These are phyloP conservation scores for Amphicarpaea edgeworthii DNA, from an alignment of 306 rosid genomes.

Conservation along the genomic window DNA sequence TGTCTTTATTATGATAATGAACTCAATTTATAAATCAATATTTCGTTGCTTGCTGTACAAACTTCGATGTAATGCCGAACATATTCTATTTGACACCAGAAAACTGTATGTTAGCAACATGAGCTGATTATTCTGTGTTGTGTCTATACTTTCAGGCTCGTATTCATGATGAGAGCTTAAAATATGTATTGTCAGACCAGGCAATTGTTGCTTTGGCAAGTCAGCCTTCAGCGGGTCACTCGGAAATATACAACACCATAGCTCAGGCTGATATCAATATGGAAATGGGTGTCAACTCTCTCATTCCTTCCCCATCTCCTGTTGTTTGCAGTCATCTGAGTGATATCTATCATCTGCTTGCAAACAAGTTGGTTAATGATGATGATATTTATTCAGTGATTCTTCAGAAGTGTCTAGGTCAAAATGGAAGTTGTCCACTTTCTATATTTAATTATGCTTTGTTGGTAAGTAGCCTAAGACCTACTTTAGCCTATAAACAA, in stretches of 20 bases:
- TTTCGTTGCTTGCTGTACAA: slow-evolving; percentile 27
- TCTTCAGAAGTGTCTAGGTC: slow-evolving; percentile 86
- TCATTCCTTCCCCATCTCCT: slow-evolving; percentile 70
- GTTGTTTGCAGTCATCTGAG: slow-evolving; percentile 77
- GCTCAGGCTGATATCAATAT: slow-evolving; percentile 64
- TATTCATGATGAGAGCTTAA: slow-evolving; percentile 89
- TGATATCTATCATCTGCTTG: slow-evolving; percentile 69
- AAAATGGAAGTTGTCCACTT: slow-evolving; percentile 80
- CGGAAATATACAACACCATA: slow-evolving; percentile 61
- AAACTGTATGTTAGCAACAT: slow-evolving; percentile 32
- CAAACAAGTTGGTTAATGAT: slow-evolving; percentile 55
- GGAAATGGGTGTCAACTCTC: slow-evolving; percentile 60
- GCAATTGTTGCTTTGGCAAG: slow-evolving; percentile 81
- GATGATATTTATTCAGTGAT: slow-evolving; percentile 63
- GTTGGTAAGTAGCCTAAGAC: slow-evolving; percentile 64
- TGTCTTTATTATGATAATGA: no score
- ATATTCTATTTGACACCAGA: slow-evolving; percentile 13
- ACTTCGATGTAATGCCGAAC: slow-evolving; percentile 25
- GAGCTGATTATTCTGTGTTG: slow-evolving; percentile 39
- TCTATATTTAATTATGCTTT: slow-evolving; percentile 79
- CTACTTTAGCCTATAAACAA: slow-evolving; percentile 58
- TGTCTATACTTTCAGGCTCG: slow-evolving; percentile 81
- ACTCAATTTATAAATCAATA: slow-evolving; percentile 5
- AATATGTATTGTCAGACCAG: slow-evolving; percentile 85
- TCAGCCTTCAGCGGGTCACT: slow-evolving; percentile 49